Base-by-base conservation (phyloP, 1,284 basidiomycete genomes). In the Tetrapyrgos nigripes region DNA sequence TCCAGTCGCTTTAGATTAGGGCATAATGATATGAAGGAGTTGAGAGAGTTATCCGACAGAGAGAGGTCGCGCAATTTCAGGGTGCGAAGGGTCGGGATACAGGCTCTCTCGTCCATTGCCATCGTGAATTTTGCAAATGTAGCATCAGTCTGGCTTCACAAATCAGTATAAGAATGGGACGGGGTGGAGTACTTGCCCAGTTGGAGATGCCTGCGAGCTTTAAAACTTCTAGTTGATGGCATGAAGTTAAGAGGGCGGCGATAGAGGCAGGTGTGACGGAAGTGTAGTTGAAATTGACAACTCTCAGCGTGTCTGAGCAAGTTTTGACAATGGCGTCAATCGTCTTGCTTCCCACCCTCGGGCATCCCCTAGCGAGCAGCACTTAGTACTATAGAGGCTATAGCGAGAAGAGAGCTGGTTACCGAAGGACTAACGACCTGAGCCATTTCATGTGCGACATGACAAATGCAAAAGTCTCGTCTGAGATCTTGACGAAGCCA, bases 251-350 rank as follows among this genome's bases (percentile, higher is more conserved):
- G 2, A 88, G 69, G 9, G 76, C 70, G 0, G 76, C 72, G 3
- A 91, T 65, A 8, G 83, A 79, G 1, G 66, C 59, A 0, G 87
- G 83, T 1, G 81, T 72, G 3, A 81, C 79, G 4, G 82, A 76
- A 1, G 89, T 91, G 60, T 86, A 86, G 65, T 81, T 89, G 46
- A 90, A 68, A 63, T 91, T 90, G 40, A 87, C 62, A 1, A 73
- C 68, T 17, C 66, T 73, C 28, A 91, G 74, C 11, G n/a, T n/a
- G n/a, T 70, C 66, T 4, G 65, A 73, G 63, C 87, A 88, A 17
- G 67, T 68, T 31, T 73, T 70, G 4, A 80, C 78, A 4, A 74
- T 71, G 1, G 79, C 80, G 26, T 75, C 71, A 23, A 80, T 72
- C 1, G 86, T 84, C 61, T 79, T 76, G 3, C 76, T 59, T 4